Evolutionary conservation across 768 basidiomycete genomes (phyloP).

Genomic region (Termitomyces bulborhizus): DNA sequence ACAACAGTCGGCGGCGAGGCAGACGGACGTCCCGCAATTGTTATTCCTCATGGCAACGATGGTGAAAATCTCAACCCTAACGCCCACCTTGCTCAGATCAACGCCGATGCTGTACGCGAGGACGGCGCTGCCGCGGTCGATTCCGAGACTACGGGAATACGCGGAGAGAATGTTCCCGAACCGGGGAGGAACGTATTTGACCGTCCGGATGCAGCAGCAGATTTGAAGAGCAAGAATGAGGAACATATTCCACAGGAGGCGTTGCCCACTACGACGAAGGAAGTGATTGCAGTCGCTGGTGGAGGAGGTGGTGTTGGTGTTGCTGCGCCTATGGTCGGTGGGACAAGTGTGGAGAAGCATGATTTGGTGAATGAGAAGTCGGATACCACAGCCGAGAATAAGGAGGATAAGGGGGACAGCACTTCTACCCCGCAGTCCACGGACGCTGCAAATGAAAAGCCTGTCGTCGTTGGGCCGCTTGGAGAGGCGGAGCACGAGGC

Average conservation of each 20-base stretch:
- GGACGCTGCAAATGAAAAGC: conserved; percentile 2
- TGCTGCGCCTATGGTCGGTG: conserved; percentile 9
- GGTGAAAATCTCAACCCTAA: conserved; percentile 13
- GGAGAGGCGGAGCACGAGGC: conserved; percentile 11
- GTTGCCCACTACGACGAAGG: conserved; percentile 10
- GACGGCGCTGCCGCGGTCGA: conserved; percentile 9
- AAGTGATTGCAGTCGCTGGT: conserved; percentile 5
- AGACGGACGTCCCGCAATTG: conserved; percentile 48
- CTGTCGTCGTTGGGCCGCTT: conserved; percentile 4
- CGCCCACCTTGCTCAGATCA: background rate
- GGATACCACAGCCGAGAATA: background rate
- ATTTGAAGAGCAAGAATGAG: conserved; percentile 32
- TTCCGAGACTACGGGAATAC: conserved; percentile 24
- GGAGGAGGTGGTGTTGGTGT: conserved; percentile 8
- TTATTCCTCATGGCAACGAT: conserved; percentile 35
- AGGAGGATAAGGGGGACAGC: background rate
- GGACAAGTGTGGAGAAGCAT: conserved; percentile 9
- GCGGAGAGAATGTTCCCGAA: conserved; percentile 49
- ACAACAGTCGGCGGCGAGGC: conserved; percentile 47
- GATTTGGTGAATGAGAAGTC: background rate
- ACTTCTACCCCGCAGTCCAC: background rate
- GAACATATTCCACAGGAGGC: background rate
- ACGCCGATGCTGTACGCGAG: conserved; percentile 4
- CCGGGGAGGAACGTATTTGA: conserved; percentile 76
- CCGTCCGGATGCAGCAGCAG: conserved; percentile 28